Evolutionary conservation across 2,329 filamentous ascomycete genomes (phyloP).

Genomic region (Exophiala spinifera): DNA sequence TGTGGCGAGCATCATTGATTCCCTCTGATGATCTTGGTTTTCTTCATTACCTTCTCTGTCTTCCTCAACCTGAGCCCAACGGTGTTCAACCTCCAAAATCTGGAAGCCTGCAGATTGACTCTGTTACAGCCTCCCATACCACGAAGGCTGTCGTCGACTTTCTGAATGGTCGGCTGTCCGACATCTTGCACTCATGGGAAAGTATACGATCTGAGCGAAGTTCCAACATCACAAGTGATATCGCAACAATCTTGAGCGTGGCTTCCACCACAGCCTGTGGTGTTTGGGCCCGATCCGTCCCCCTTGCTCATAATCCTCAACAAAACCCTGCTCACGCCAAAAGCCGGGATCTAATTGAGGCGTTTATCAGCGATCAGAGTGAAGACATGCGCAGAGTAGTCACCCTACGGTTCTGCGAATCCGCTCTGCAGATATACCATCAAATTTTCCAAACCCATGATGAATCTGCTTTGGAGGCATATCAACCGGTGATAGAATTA

Average conservation of each 20-base stretch:
- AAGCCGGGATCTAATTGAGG: constrained; percentile 3
- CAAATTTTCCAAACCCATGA: constrained; percentile 3
- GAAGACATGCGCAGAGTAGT: constrained; percentile 3
- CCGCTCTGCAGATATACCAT: constrained; percentile 5
- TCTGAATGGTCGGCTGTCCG: constrained; percentile 45
- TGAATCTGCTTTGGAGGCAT: constrained; percentile 1
- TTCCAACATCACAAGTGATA: constrained; percentile 49
- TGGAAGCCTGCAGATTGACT: constrained; percentile 11
- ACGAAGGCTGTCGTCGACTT: constrained; percentile 44
- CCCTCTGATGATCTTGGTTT: constrained; percentile 11
- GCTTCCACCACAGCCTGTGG: constrained; percentile 9
- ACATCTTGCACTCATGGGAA: constrained; percentile 45
- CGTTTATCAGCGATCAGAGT: constrained; percentile 8
- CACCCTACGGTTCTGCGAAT: constrained; percentile 11
- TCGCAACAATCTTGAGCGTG: constrained; percentile 28
- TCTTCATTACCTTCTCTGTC: constrained; percentile 12
- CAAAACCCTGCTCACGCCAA: constrained; percentile 4
- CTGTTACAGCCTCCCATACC: constrained; percentile 25
- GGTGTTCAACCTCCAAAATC: neutral
- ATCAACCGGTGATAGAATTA: constrained; percentile 12
- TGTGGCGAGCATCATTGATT: constrained; percentile 8
- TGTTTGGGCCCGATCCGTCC: constrained; percentile 7
- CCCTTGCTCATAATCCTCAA: neutral
- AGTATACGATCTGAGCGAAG: constrained; percentile 41
- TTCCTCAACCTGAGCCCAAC: neutral